Percentiles rank a stretch among this genome's conserved stretches.
Evolutionary conservation across 805 yeast species (phyloP).

Genomic region (Candida morakotiae): DNA sequence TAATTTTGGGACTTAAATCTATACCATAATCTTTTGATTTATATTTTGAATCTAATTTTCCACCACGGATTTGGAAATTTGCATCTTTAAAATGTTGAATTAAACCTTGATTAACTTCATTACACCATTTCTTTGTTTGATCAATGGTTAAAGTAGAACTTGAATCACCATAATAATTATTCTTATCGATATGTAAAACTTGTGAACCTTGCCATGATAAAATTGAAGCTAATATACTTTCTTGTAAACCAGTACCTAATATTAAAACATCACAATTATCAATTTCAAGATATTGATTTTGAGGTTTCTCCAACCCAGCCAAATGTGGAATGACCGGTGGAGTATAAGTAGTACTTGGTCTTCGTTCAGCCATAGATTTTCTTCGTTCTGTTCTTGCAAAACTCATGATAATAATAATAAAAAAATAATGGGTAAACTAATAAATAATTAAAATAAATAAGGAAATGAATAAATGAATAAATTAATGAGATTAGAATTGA

Average conservation of each 20-base stretch:
- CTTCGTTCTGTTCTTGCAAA: constrained; percentile 31
- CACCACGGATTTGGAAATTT: constrained; percentile 68
- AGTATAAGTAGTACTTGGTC: constrained; percentile 39
- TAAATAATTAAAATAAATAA: neutral
- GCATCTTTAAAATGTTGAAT: constrained; percentile 61
- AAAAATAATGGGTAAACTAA: neutral
- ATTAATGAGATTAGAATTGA: too few species aligned
- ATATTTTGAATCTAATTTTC: constrained; percentile 45
- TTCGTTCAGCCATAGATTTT: constrained; percentile 42
- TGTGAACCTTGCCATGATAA: constrained; percentile 98
- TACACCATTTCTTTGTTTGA: constrained; percentile 81
- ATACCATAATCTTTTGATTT: constrained; percentile 76
- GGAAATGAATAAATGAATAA: too few species aligned
- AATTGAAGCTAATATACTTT: constrained; percentile 87
- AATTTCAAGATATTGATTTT: constrained; percentile 59
- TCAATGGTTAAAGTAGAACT: constrained; percentile 83
- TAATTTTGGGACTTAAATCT: constrained; percentile 79
- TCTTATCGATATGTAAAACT: constrained; percentile 84
- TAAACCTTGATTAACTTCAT: constrained; percentile 52
- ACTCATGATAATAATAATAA: constrained; percentile 1
- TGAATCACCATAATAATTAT: constrained; percentile 84
- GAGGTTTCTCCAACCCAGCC: constrained; percentile 76
- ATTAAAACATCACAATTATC: constrained; percentile 77
- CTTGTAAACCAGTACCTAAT: constrained; percentile 89
- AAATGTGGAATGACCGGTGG: constrained; percentile 60